Evolutionary conservation across 371 early-diverging fungal species (phyloP).

Genomic region (Smittium culicis): DNA sequence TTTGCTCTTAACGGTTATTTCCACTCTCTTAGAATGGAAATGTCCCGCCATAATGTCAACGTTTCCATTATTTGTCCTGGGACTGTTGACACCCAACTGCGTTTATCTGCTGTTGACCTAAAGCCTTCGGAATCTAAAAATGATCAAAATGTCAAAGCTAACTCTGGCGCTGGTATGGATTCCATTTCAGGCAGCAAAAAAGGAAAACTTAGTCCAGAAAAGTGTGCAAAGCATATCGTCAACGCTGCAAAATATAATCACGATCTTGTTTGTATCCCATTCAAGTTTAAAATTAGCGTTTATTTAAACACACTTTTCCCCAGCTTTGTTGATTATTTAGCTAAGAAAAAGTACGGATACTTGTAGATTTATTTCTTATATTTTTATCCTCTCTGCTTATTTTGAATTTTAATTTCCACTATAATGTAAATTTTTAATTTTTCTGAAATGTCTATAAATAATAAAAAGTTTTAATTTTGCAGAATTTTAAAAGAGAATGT

Average conservation of each 20-base stretch:
- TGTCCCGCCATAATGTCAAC: conserved; percentile 35
- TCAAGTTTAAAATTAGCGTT: conserved; percentile 37
- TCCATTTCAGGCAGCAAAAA: conserved; percentile 40
- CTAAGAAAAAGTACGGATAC: conserved; percentile 47
- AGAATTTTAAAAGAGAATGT: too few species aligned
- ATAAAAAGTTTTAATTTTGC: too few species aligned
- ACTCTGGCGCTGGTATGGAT: background rate
- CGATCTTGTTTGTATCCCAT: conserved; percentile 47
- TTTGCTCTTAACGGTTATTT: conserved; percentile 78
- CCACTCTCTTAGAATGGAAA: conserved; percentile 64
- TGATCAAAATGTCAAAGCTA: too few species aligned
- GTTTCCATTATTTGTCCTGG: conserved; percentile 61
- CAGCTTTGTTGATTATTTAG: conserved; percentile 44
- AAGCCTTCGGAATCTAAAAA: background rate
- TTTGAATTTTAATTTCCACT: too few species aligned
- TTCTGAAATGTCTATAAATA: too few species aligned
- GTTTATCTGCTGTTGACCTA: conserved; percentile 51
- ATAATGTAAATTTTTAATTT: too few species aligned
- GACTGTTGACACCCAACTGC: conserved; percentile 58
- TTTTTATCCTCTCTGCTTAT: too few species aligned
- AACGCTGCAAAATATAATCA: conserved; percentile 43
- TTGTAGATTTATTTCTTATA: conserved; percentile 1
- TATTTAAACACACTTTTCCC: conserved; percentile 45
- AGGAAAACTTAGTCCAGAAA: conserved; percentile 42
- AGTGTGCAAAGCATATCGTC: conserved; percentile 47